Evolutionary conservation across 805 yeast genomes (phyloP), one percentile per base, ranked within the genome.

Genomic region (Grigorovia jiainica): DNA sequence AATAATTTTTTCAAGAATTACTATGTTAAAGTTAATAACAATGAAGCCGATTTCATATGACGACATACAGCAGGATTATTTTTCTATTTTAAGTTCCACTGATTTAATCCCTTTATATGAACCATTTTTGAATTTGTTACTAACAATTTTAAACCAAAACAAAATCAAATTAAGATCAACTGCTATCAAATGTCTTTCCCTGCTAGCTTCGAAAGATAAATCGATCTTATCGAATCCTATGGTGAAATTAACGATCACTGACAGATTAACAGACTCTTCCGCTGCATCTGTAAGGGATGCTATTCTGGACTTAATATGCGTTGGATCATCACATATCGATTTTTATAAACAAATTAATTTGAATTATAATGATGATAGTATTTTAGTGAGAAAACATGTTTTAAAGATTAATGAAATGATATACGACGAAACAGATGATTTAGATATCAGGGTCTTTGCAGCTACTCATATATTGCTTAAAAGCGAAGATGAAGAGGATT

Each of bases 251-350:
- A 68, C 82, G 0, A 65, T 87, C 2, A 63, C 75, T 1, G 64
- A 58, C 8, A 63, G 77, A 36, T 60, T 87, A 31, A 60, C 54
- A 5, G 90, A 82, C 46, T 53, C 71, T 0, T 82, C 87, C 2
- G 77, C 94, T 0, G 77, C 94, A 0, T 71, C 79, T 32, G 90
- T 86, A 0, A 70, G 87, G 44, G 87, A 82, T 51, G 85, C 94
- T 0, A 80, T 80, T 2, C 63, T 87, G 23, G 92, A 84, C 34
- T 66, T 87, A 32, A 60, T 87, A 20, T 51, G 61, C 2, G 64
- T 73, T 17, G 67, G 68, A 2, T 47, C 57, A 7, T 48, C 59
- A 1, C 48, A 50, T 19, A n/a, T 53, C 7, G 70, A 69, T 21
- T 79, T 73, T 47, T 75, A 75, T 52, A 61, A 55, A 7, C 62